Evolutionary conservation across 176 grass and related monocot genomes (phyloP), one percentile per base, ranked within the genome.

Genomic region (Metroxylon sagu): DNA sequence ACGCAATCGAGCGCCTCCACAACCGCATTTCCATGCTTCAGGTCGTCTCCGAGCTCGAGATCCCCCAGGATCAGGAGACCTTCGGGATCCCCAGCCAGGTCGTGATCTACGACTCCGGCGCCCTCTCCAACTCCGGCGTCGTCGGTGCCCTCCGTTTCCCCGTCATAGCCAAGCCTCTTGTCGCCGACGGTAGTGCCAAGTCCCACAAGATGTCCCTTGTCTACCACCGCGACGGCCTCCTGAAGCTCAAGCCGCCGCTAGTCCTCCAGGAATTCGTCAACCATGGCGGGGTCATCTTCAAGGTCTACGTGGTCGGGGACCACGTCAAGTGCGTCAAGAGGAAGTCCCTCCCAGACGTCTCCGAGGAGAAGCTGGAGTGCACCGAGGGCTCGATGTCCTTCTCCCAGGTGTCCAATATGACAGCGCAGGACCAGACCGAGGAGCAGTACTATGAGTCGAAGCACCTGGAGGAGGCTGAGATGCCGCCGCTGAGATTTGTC

Each of bases 21-120:
- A 85, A 91, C 72, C 87, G 92, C 76, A 88, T 91, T 75, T 85
- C 92, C 75, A 97, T 97, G 87, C 86, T 97, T 69, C 87, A 97
- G 72, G 77, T 91, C 56, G 92, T 97, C 16, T 87, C 87, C 49
- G 87, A 85, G 61, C 81, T 97, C 50, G 84, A 97, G 62, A 77
- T 78, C 62, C 60, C 62, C 25, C 51, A 51, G 19, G 72, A 26
- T 26, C 54, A 49, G 16, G 56, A 81, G 26, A 90, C 91, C 43
- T 95, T 95, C 25, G 91, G 91, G 53, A 90, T 90, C 67, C 91
- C 91, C 52, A 81, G 77, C 65, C 80, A 90, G 72, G 79, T 95
- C 67, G 83, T 95, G 52, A 80, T 95, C 55, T 78, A 89, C 61
- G 90, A 95, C 61, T 69, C 76, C 19, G 61, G 64, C n/a, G 66